These are phyloP conservation scores for Calonectria hawksworthii DNA, from an alignment of 2,329 filamentous ascomycete species.

Conservation along the genomic window DNA sequence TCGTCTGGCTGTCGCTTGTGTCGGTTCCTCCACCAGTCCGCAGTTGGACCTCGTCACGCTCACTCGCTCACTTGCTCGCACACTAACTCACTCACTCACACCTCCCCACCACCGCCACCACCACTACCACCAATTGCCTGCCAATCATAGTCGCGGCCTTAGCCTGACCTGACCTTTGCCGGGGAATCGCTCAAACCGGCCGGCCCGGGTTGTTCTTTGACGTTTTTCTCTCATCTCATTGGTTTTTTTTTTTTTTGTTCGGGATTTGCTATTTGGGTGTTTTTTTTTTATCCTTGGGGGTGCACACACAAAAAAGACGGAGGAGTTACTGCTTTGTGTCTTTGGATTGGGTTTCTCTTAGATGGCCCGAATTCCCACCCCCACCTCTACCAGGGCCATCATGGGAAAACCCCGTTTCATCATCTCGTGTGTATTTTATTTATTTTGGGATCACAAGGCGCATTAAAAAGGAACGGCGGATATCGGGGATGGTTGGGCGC, in stretches of 20 bases:
- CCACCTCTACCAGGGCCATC: slow-evolving; percentile 18
- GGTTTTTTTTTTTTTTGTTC: slow-evolving; percentile 18
- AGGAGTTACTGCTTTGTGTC: slow-evolving; percentile 10
- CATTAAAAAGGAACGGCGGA: slow-evolving; percentile 35
- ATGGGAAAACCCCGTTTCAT: slow-evolving; percentile 36
- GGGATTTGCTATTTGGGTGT: slow-evolving; percentile 7
- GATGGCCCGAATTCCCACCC: neutral
- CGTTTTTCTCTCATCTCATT: neutral
- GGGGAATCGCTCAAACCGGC: slow-evolving; percentile 2
- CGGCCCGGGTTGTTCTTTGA: slow-evolving; percentile 10
- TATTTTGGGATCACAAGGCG: slow-evolving; percentile 38
- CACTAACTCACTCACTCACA: neutral
- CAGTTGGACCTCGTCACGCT: slow-evolving; percentile 14
- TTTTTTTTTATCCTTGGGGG: slow-evolving; percentile 18
- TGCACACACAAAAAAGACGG: slow-evolving; percentile 3
- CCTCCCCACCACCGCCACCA: neutral
- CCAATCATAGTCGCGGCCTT: neutral
- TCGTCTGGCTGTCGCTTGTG: neutral
- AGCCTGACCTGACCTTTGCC: neutral
- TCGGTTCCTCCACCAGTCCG: neutral
- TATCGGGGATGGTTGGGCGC: slow-evolving; percentile 36
- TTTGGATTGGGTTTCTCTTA: slow-evolving; percentile 9
- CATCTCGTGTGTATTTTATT: slow-evolving; percentile 25
- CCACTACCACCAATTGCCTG: neutral
- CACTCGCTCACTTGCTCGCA: neutral